phyloP scores from a whole-genome alignment of 108 stramenopile genomes.

The Schizochytrium sp. region DNA sequence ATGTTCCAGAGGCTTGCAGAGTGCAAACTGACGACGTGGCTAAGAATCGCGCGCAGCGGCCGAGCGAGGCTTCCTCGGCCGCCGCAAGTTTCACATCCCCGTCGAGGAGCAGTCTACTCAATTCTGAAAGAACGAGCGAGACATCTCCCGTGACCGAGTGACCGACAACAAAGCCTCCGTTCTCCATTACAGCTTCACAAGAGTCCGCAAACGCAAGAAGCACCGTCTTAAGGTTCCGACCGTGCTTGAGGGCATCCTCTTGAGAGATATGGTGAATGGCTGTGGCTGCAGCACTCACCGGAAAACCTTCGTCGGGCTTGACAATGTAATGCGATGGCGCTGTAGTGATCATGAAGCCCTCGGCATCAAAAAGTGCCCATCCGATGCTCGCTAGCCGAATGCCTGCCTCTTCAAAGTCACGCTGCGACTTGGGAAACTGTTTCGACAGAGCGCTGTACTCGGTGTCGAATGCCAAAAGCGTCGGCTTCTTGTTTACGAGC shows the following conservation, averaged over 20 bases:
- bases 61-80: neutral
- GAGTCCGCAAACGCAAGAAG: neutral
- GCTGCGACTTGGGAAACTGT: neutral
- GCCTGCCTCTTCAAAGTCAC: neutral
- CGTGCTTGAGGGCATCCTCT: neutral
- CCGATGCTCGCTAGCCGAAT: neutral
- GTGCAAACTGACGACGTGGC: neutral
- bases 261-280: neutral
- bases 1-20: neutral
- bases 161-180: neutral
- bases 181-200: neutral
- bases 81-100: neutral
- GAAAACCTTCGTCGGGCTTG: neutral
- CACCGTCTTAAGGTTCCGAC: neutral
- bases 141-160: neutral
- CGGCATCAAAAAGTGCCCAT: neutral
- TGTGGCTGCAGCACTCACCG: neutral
- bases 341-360: neutral
- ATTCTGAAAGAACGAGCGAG: neutral
- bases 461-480: neutral
- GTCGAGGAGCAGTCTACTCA: neutral
- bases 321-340: neutral
- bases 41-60: neutral
- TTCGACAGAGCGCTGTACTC: neutral
- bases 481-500: too few relatives aligned